These are phyloP conservation scores for Botrytis hyacinthi DNA, from an alignment of 2,329 filamentous ascomycete genomes.

Conservation along the genomic window DNA sequence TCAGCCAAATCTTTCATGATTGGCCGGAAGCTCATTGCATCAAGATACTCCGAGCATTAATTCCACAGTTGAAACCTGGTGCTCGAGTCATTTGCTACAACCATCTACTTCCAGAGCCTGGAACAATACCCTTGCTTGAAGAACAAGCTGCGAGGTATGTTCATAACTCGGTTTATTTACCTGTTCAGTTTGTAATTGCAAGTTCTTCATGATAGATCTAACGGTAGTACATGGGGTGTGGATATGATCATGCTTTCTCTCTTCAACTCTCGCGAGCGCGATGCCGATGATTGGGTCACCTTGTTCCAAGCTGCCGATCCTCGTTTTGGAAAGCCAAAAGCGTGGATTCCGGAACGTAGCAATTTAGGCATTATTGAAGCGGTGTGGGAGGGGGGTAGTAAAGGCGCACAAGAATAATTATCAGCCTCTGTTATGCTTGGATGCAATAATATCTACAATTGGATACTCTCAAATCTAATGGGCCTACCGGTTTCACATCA, in stretches of 20 bases:
- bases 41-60: too few relatives aligned
- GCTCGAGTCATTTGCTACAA: neutral
- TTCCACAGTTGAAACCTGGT: too few relatives aligned
- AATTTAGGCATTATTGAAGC: neutral
- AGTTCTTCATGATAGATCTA: neutral
- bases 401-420: neutral
- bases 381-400: neutral
- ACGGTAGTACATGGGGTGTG: neutral
- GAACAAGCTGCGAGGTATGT: neutral
- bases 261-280: neutral
- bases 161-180: neutral
- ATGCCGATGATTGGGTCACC: neutral
- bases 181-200: neutral
- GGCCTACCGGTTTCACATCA: too few relatives aligned
- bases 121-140: neutral
- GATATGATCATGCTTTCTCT: neutral
- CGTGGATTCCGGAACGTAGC: neutral
- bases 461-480: too few relatives aligned
- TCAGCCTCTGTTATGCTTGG: too few relatives aligned
- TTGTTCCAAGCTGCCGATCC: neutral
- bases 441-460: too few relatives aligned
- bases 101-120: neutral
- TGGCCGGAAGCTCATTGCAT: too few relatives aligned
- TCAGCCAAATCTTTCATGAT: too few relatives aligned
- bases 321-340: neutral